These are phyloP conservation scores for Caryopteris hybrid DNA, from an alignment of 305 asterid species.

Conservation along the genomic window DNA sequence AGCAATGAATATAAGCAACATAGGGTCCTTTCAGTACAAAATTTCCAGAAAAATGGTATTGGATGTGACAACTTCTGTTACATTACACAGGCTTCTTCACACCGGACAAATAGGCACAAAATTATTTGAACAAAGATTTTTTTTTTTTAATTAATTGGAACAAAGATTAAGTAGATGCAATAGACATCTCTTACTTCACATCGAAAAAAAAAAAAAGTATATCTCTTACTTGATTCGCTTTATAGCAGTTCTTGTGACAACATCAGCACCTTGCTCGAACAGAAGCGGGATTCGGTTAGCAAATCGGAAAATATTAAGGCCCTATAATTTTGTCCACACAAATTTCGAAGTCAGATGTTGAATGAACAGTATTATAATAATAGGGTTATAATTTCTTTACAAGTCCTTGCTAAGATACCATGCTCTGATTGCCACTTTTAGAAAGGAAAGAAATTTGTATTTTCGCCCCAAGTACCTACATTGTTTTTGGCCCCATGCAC, in stretches of 20 bases:
- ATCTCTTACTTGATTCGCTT: conserved; percentile 80
- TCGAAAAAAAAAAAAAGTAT: conserved; percentile 1
- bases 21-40: not conserved
- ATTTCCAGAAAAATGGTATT: not conserved
- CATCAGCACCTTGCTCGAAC: conserved; percentile 98
- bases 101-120: not conserved
- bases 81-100: not conserved
- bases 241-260: conserved; percentile 85
- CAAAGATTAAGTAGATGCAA: too few species aligned
- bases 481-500: too few species aligned
- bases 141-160: too few species aligned
- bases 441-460: too few species aligned
- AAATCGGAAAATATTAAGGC: conserved; percentile 83
- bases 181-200: too few species aligned
- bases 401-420: not conserved
- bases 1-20: conserved; percentile 12
- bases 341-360: conserved; percentile 14
- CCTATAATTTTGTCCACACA: conserved; percentile 40
- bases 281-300: conserved; percentile 96
- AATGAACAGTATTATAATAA: not conserved
- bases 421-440: not conserved
- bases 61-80: conserved; percentile 1
- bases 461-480: too few species aligned
- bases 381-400: not conserved
- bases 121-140: not conserved